A percentile compares a stretch with the other conserved stretches of the same genome.
These are phyloP conservation scores for Plectosphaerella plurivora DNA, from an alignment of 2,329 filamentous ascomycete species.

Conservation along the genomic window DNA sequence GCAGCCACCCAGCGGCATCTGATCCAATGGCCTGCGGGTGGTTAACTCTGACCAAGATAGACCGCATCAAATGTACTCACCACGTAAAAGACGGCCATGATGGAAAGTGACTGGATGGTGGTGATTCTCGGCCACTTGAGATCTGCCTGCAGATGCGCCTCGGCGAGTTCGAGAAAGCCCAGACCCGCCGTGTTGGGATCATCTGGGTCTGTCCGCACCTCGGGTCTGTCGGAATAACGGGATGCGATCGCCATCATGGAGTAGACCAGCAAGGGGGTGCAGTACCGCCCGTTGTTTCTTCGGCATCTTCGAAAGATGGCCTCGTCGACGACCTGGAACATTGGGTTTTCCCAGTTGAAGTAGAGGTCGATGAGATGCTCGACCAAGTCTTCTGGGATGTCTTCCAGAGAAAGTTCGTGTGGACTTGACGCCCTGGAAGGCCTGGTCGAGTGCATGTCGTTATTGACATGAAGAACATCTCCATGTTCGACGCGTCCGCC, in stretches of 20 bases:
- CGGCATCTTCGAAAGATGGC: slow-evolving; percentile 24
- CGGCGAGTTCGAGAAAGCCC: slow-evolving; percentile 22
- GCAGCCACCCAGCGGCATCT: slow-evolving; percentile 29
- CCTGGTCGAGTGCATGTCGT: too few relatives aligned
- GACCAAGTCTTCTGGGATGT: slow-evolving; percentile 16
- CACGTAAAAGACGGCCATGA: slow-evolving; percentile 24
- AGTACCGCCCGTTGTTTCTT: slow-evolving; percentile 20
- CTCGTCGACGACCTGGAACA: slow-evolving; percentile 29
- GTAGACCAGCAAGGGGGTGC: slow-evolving; percentile 23
- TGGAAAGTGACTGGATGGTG: slow-evolving; percentile 27
- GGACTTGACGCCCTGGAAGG: not conserved
- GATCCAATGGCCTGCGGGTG: slow-evolving; percentile 22
- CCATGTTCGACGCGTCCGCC: not conserved
- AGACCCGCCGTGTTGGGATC: slow-evolving; percentile 28
- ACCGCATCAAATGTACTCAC: slow-evolving; percentile 2
- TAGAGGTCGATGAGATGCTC: slow-evolving; percentile 26
- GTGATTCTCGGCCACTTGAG: slow-evolving; percentile 25
- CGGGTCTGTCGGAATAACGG: slow-evolving; percentile 23
- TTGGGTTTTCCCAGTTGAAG: slow-evolving; percentile 31
- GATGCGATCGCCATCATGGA: slow-evolving; percentile 28
- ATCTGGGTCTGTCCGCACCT: slow-evolving; percentile 21
- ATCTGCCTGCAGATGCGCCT: slow-evolving; percentile 14
- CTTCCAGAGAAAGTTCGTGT: slow-evolving; percentile 1
- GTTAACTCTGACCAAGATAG: not conserved
- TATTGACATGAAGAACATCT: too few relatives aligned